Evolutionary conservation across 2,329 filamentous ascomycete species (phyloP), one percentile per base, ranked within the genome.

Genomic region (Aphanocladium album): DNA sequence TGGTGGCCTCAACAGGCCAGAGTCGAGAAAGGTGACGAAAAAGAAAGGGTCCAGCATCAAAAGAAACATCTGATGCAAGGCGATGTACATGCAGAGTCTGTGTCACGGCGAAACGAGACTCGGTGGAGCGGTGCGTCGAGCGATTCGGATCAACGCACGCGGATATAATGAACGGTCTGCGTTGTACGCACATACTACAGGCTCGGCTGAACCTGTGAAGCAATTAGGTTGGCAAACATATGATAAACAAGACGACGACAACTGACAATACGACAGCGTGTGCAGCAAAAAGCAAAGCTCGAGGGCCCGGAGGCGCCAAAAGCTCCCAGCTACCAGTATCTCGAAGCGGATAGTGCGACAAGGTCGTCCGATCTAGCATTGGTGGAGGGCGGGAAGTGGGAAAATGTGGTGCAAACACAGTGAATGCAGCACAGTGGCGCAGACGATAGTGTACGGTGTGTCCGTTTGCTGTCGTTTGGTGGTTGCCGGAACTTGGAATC

Each of bases 311-410:
- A 25, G 46, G 45, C 45, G 23, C 21, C 19, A 23, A 17, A 21
- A 19, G 47, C n/a, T 53, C 25, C 11, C n/a, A 27, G 46, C 56
- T 39, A 25, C n/a, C n/a, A 14, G 27, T 27, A 41, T 33, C 41
- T 55, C 5, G 50, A 55, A 23, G 33, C 6, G 53, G 25, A 45
- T 33, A 50, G 23, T 51, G n/a, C 12, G 35, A 49, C n/a, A 11
- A 17, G 17, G 47, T 35, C 57, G 50, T 60, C 41, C 25, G 39
- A 60, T 60, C 57, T 53, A 53, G 21, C n/a, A n/a, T 59, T 25
- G 39, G 19, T 52, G 25, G 23, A 14, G n/a, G 17, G 45, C 27
- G 30, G 43, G n/a, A 25, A 30, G 23, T n/a, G 12, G 43, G 37
- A 5, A 41, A 17, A 39, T n/a, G 8, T 27, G 37, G 47, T 41